Evolutionary conservation across 352 stramenopile genomes (phyloP).

Genomic region (Globisporangium parvum): DNA sequence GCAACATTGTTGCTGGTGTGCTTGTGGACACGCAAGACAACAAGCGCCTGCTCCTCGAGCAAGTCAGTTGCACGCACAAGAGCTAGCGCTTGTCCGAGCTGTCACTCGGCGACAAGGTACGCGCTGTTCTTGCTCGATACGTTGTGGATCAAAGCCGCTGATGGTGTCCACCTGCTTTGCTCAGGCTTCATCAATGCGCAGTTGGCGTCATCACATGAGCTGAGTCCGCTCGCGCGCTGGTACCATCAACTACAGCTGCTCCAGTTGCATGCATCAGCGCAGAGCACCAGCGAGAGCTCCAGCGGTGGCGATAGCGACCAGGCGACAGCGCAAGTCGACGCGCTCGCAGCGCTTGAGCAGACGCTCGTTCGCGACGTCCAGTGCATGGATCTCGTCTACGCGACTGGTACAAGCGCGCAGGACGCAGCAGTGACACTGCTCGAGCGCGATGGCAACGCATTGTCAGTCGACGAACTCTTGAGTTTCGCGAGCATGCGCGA

Average conservation of each 20-base stretch:
- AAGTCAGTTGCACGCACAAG: slow-evolving; percentile 4
- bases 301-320: background rate
- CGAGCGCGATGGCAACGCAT: slow-evolving; percentile 11
- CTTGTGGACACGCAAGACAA: background rate
- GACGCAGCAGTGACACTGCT: slow-evolving; percentile 27
- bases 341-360: slow-evolving; percentile 3
- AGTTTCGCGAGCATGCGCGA: slow-evolving; percentile 41
- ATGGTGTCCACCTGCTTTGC: background rate
- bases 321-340: slow-evolving; percentile 1
- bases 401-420: slow-evolving; percentile 14
- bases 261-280: background rate
- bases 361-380: slow-evolving; percentile 15
- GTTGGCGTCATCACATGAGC: slow-evolving; percentile 5
- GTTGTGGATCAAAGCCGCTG: background rate
- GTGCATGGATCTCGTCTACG: slow-evolving; percentile 49
- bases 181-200: slow-evolving; percentile 45
- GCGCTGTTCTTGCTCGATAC: background rate
- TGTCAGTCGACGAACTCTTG: slow-evolving; percentile 26
- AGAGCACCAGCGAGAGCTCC: background rate
- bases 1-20: background rate
- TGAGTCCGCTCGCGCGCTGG: slow-evolving; percentile 38
- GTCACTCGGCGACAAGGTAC: slow-evolving; percentile 25
- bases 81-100: slow-evolving; percentile 15
- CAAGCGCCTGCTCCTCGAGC: background rate
- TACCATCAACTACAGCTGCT: slow-evolving; percentile 33